These are phyloP conservation scores for Epichloe gansuensis DNA, from an alignment of 2,329 filamentous ascomycete species.

Conservation along the genomic window DNA sequence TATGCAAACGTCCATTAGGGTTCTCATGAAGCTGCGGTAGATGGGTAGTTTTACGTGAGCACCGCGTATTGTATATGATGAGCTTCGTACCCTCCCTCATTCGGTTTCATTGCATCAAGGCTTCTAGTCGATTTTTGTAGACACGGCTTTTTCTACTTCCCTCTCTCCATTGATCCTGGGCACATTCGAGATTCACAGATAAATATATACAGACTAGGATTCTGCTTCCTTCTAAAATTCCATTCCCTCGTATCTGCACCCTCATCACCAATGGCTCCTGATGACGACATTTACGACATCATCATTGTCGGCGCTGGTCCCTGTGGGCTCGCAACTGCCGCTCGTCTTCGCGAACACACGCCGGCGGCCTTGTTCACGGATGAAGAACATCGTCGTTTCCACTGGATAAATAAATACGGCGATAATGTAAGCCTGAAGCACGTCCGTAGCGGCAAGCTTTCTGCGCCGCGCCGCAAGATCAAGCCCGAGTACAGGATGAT, in stretches of 20 bases:
- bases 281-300: slow-evolving; percentile 44
- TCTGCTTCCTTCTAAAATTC: not conserved
- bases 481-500: slow-evolving; percentile 33
- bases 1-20: not conserved
- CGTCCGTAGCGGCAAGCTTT: slow-evolving; percentile 22
- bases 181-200: too few species aligned
- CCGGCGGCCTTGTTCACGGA: slow-evolving; percentile 74
- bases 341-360: slow-evolving; percentile 57
- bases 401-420: slow-evolving; percentile 60
- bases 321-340: slow-evolving; percentile 61
- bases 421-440: slow-evolving; percentile 45
- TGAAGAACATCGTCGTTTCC: slow-evolving; percentile 69
- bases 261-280: not conserved
- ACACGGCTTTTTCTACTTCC: too few species aligned
- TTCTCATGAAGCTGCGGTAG: not conserved
- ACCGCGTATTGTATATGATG: too few species aligned
- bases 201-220: too few species aligned
- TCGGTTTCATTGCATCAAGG: too few species aligned
- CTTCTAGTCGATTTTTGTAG: too few species aligned
- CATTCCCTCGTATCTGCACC: not conserved
- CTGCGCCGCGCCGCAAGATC: not conserved
- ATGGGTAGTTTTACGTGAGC: too few species aligned
- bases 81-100: too few species aligned
- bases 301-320: slow-evolving; percentile 65
- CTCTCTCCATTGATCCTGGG: too few species aligned